Evolutionary conservation across 2,329 filamentous ascomycete genomes (phyloP).

Genomic region (Pseudogymnoascus sp.): DNA sequence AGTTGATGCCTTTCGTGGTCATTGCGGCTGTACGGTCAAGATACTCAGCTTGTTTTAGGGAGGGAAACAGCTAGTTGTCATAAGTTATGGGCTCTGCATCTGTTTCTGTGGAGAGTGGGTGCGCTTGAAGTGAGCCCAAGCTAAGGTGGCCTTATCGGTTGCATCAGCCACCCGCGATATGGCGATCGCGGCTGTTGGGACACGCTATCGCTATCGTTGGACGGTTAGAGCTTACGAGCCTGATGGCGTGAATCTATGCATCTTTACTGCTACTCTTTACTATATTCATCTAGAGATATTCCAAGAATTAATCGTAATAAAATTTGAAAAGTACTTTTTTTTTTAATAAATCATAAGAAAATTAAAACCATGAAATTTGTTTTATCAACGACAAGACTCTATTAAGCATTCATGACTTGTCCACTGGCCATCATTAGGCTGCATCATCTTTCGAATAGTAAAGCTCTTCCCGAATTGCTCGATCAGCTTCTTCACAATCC

Average conservation of each 20-base stretch:
- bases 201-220: background rate
- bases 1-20: slow-evolving; percentile 41
- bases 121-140: background rate
- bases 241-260: no score
- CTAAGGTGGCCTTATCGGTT: slow-evolving; percentile 9
- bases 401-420: background rate
- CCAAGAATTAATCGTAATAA: no score
- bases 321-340: no score
- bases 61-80: background rate
- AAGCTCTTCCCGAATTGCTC: background rate
- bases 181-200: background rate
- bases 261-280: no score
- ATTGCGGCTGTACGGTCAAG: slow-evolving; percentile 2
- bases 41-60: background rate
- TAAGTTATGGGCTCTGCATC: background rate
- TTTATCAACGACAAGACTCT: no score
- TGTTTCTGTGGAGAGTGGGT: background rate
- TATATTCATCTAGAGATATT: no score
- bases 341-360: no score
- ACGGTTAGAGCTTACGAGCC: no score
- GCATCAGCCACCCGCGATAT: background rate
- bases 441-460: background rate
- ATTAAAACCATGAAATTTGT: no score
- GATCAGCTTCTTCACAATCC: background rate
- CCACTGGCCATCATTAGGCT: background rate